Base-by-base conservation (phyloP, 1,284 basidiomycete genomes). In the Fistulinella cinereoalba region DNA sequence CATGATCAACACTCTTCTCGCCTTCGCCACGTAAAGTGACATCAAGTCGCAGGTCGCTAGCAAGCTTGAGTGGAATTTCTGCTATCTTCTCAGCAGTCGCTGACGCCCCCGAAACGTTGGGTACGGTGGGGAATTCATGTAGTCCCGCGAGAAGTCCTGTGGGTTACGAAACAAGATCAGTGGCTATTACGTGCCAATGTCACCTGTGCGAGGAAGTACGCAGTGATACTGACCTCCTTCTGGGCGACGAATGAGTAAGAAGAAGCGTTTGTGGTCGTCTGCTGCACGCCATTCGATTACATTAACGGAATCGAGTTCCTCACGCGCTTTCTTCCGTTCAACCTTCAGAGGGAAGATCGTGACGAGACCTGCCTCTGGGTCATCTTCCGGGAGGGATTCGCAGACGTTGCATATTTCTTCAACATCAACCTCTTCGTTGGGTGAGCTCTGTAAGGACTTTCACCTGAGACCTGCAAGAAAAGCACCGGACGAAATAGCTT, bases 121-220 rank as follows among this genome's bases (percentile, higher is more conserved):
- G 65, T 12, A 68, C 65, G 19, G 85, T 83, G 29, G 88, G 88
- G 68, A 92, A 92, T 58, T 93, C 90, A 61, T 85, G 84, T 29
- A 97, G 71, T 6, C 93, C 92, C 18, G 91, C 94, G 29, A 97
- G 75, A 39, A 96, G 82, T 33, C 94, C 94, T 95, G 18, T 58
- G 19, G 45, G 29, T 15, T 33, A 39, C 31, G n/a, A n/a, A 54
- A 43, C 4, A 6, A 21, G 15, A 34, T n/a, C n/a, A n/a, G n/a
- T n/a, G n/a, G n/a, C n/a, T n/a, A n/a, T n/a, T n/a, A n/a, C n/a
- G n/a, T n/a, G n/a, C n/a, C n/a, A n/a, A n/a, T n/a, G n/a, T n/a
- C n/a, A n/a, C n/a, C n/a, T n/a, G n/a, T n/a, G n/a, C n/a, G n/a
- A 33, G 18, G 31, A 16, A 16, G 10, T 8, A 15, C 15, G 41